A percentile compares a stretch with the other conserved stretches of the same genome.
Evolutionary conservation across 768 basidiomycete genomes (phyloP).

Genomic region (Lentinula boryana): DNA sequence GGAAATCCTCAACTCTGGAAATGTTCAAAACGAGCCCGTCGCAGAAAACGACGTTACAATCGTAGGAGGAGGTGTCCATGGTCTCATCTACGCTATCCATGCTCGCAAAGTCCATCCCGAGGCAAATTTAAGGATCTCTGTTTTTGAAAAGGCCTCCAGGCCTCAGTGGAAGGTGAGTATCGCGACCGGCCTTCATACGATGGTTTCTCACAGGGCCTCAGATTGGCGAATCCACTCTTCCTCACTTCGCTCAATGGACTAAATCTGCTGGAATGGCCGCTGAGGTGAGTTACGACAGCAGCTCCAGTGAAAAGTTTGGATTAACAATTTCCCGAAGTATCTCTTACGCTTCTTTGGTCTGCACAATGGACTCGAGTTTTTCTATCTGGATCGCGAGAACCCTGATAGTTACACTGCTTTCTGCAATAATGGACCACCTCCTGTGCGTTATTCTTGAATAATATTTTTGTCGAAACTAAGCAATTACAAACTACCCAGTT

Average conservation of each 20-base stretch:
- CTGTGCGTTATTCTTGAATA: not conserved
- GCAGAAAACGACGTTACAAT: slow-evolving; percentile 8
- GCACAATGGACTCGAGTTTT: slow-evolving; percentile 10
- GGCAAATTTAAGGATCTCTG: not conserved
- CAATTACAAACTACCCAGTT: not conserved
- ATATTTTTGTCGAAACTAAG: not conserved
- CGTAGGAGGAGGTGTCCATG: slow-evolving; percentile 12
- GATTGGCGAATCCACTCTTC: slow-evolving; percentile 13
- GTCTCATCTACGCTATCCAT: slow-evolving; percentile 13
- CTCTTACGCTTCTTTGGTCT: slow-evolving; percentile 10
- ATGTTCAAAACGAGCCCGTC: not conserved
- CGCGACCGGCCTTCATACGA: not conserved
- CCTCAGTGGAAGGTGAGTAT: slow-evolving; percentile 9
- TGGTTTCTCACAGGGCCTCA: not conserved
- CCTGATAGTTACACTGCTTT: slow-evolving; percentile 8
- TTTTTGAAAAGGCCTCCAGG: slow-evolving; percentile 5
- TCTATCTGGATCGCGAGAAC: slow-evolving; percentile 9
- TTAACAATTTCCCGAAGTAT: not conserved
- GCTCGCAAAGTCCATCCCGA: slow-evolving; percentile 6
- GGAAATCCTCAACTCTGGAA: not conserved
- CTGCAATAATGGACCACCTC: slow-evolving; percentile 11
- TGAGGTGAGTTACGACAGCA: not conserved
- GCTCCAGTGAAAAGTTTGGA: not conserved
- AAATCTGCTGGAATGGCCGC: slow-evolving; percentile 9
- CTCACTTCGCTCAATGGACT: slow-evolving; percentile 10